phyloP scores from a whole-genome alignment of 2,329 filamentous ascomycete species.

The Helicocarpus griseus region DNA sequence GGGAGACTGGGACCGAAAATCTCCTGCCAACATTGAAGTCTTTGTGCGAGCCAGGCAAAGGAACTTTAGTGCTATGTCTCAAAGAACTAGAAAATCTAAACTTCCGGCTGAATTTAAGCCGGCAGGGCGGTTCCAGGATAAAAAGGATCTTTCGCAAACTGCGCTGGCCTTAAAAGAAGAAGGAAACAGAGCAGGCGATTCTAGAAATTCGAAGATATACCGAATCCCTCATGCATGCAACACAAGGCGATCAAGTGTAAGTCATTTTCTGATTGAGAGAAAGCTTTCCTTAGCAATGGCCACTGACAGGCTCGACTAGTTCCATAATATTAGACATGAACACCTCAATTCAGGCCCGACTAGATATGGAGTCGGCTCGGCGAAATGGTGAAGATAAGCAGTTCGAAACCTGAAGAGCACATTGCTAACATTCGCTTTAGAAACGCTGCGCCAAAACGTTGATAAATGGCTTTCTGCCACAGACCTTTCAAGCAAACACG shows the following conservation, averaged over 20 bases:
- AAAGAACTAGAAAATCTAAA: neutral
- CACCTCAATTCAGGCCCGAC: neutral
- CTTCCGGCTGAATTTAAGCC: neutral
- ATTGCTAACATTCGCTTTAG: neutral
- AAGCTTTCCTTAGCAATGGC: neutral
- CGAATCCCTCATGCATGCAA: neutral
- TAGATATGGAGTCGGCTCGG: neutral
- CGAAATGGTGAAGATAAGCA: neutral
- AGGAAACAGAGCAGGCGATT: neutral
- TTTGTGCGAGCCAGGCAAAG: neutral
- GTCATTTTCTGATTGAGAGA: neutral
- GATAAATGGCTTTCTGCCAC: neutral
- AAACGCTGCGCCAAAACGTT: neutral
- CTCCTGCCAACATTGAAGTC: neutral
- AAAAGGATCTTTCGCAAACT: neutral
- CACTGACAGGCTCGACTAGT: neutral
- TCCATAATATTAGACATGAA: neutral
- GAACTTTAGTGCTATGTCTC: neutral
- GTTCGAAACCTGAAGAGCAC: neutral
- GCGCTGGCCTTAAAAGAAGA: neutral
- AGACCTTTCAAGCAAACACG: constrained; percentile 11
- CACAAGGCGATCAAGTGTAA: neutral
- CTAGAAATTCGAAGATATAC: neutral
- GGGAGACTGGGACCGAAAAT: neutral
- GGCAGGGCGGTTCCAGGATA: neutral